phyloP scores from a whole-genome alignment of 108 stramenopile genomes.

The Cyclotella kingstonii region DNA sequence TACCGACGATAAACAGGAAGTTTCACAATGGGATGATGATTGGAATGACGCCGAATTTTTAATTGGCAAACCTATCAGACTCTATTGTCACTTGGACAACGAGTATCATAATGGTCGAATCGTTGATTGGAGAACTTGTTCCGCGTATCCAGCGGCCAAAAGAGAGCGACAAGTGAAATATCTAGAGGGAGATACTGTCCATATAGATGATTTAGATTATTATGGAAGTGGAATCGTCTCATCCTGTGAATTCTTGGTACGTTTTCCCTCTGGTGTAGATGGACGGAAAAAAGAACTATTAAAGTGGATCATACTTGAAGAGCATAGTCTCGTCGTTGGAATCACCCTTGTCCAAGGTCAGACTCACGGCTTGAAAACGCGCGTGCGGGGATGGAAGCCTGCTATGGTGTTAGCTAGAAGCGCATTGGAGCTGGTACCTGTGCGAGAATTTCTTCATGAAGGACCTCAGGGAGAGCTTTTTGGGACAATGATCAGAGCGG shows the following conservation, averaged over 20 bases:
- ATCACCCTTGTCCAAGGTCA: conserved; percentile 48
- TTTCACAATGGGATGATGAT: background rate
- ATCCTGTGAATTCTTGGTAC: conserved; percentile 63
- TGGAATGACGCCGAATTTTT: conserved; percentile 43
- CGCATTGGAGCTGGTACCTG: conserved; percentile 60
- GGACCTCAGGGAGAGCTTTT: conserved; percentile 47
- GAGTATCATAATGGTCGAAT: conserved; percentile 76
- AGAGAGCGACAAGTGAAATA: background rate
- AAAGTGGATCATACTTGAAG: conserved; percentile 74
- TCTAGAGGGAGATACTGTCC: conserved; percentile 7
- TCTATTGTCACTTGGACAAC: conserved; percentile 68
- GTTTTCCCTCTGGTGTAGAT: conserved; percentile 60
- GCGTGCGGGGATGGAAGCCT: conserved; percentile 45
- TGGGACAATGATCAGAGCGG: too few relatives aligned
- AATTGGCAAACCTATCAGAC: conserved; percentile 59
- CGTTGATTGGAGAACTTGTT: conserved; percentile 46
- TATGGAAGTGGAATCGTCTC: conserved; percentile 41
- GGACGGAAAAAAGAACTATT: conserved; percentile 57
- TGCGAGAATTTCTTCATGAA: conserved; percentile 40
- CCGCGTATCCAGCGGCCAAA: background rate
- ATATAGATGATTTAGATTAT: conserved; percentile 22
- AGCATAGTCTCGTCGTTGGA: conserved; percentile 69
- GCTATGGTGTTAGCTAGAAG: conserved; percentile 59
- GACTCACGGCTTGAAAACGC: conserved; percentile 13
- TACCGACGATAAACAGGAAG: background rate